Evolutionary conservation across 139 green algal genomes (phyloP), one percentile per base, ranked within the genome.

Genomic region (Chlorella sorokiniana): DNA sequence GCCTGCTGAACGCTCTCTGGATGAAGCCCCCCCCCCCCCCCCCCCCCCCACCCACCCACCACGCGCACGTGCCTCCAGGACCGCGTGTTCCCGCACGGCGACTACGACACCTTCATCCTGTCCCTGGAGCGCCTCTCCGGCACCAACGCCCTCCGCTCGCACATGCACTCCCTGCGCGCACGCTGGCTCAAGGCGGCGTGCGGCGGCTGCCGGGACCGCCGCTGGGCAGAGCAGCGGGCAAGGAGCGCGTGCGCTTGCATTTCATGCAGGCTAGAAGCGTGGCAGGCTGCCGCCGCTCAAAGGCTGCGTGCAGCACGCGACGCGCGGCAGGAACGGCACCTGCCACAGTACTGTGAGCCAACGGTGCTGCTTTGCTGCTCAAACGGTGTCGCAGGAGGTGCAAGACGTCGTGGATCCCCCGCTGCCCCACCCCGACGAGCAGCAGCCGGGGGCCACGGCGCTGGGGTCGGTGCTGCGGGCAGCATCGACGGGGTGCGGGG

Each of bases 51-150:
- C 6, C 22, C 4, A 69, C 27, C 16, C 23, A 44, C 48, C 48
- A n/a, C 31, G 1, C 35, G 29, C 65, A 72, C 23, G 3, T n/a
- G 20, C 22, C 51, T 59, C 86, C 84, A 91, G 52, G 72, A 85
- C 37, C 81, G 83, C 56, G 59, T 91, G 35, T 88, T 88, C 38
- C 87, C 87, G 0, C 52, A 80, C 33, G 29, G 35, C 35, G 31
- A 65, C 25, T 92, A 86, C 67, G 88, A 92, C 74, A 69, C 65
- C 27, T 90, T 91, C 62, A 72, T 91, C 37, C 44, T 69, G 27
- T 35, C 35, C 2, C 16, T 90, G 37, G 88, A 89, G 82, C 82
- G 87, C 37, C 45, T 92, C 40, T 79, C 84, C 65, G 72, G 51
- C 35, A 86, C 79, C 1, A 63, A 51, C 22, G 51, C 51, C 38